Percentiles rank a stretch among this genome's conserved stretches.
Evolutionary conservation across 176 grass and related monocot genomes (phyloP).

Genomic region (Ampelocalamus luodianensis): DNA sequence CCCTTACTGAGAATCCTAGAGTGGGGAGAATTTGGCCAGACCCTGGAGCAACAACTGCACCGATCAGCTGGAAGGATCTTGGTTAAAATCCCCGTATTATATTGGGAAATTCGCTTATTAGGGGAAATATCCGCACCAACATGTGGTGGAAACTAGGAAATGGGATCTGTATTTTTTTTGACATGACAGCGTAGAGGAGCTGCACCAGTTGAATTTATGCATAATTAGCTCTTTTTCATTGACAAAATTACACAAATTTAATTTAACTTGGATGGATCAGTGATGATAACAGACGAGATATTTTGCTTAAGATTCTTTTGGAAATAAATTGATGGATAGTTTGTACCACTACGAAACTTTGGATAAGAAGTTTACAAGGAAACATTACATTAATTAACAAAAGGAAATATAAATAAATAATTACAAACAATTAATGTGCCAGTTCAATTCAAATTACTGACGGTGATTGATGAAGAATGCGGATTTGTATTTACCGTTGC

Average conservation of each 20-base stretch:
- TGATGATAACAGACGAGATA: conserved; percentile 13
- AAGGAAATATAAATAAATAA: neutral
- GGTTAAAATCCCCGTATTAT: neutral
- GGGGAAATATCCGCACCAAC: neutral
- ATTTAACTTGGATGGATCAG: neutral
- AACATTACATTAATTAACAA: neutral
- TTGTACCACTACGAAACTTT: conserved; percentile 8
- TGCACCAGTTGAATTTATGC: neutral
- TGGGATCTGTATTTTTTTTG: conserved; percentile 26
- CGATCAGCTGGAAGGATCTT: neutral
- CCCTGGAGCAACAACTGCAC: neutral
- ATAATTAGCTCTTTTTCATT: neutral
- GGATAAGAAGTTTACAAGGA: neutral
- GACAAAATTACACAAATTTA: neutral
- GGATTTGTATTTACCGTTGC: conserved; percentile 4
- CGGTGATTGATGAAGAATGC: neutral
- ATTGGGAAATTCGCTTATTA: neutral
- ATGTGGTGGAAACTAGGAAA: conserved; percentile 28
- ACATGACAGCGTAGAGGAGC: conserved; percentile 20
- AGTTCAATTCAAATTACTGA: conserved; percentile 15
- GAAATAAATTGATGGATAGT: conserved; percentile 5
- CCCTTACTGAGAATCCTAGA: neutral
- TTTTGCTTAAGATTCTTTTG: conserved; percentile 3
- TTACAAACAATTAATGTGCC: neutral
- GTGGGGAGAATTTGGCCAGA: neutral